phyloP scores from a whole-genome alignment of 768 basidiomycete species.

The Boletus rubescentipes region DNA sequence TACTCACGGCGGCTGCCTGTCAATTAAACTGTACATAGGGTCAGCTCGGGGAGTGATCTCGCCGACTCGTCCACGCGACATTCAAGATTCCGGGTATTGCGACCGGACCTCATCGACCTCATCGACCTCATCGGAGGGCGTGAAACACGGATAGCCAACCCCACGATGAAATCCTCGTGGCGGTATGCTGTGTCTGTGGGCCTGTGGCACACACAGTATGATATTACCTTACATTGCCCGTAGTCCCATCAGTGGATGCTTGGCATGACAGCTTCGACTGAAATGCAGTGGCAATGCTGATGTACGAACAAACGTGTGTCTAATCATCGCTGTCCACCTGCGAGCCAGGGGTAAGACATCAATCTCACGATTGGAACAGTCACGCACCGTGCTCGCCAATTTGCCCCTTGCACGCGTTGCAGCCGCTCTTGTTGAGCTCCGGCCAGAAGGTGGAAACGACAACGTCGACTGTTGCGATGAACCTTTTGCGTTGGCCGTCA shows the following conservation, averaged over 20 bases:
- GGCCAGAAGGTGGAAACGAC: conserved; percentile 60
- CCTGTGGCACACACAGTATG: background rate
- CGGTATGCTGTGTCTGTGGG: background rate
- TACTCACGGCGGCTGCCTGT: background rate
- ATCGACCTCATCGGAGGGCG: too few species aligned
- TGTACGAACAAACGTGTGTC: background rate
- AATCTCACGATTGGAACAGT: background rate
- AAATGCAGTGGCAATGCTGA: background rate
- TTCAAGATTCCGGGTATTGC: too few species aligned
- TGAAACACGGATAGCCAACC: background rate
- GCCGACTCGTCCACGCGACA: too few species aligned
- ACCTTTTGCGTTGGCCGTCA: conserved; percentile 34
- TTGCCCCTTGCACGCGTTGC: conserved; percentile 66
- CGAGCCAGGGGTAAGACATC: background rate
- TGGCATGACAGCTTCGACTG: background rate
- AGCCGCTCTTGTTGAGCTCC: conserved; percentile 60
- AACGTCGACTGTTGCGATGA: conserved; percentile 46
- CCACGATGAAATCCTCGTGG: background rate
- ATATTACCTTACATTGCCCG: background rate
- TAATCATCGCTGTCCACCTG: conserved; percentile 33
- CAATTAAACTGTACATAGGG: background rate
- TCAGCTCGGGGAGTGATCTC: background rate
- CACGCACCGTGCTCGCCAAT: conserved; percentile 48
- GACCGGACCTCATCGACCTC: too few species aligned
- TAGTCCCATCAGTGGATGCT: background rate